Evolutionary conservation across 2,329 filamentous ascomycete genomes (phyloP), one percentile per base, ranked within the genome.

Genomic region (Juglanconis oblonga): DNA sequence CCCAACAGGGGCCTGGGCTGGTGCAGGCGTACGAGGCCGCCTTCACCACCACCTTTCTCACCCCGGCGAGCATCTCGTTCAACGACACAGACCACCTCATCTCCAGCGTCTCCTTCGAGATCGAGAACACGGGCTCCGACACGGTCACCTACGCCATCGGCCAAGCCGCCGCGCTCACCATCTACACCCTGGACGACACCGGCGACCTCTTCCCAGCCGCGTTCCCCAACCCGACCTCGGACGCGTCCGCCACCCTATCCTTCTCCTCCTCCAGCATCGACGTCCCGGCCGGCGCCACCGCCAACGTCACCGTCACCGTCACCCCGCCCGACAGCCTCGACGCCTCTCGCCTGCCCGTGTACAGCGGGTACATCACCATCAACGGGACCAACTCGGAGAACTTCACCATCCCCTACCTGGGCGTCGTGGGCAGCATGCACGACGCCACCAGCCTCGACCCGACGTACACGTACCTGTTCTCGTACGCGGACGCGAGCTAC

Each of bases 331-430:
- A 53, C 2, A 64, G 64, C n/a, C 63, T 73, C 3, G 63, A 73
- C 50, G 57, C 64, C 7, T 60, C 65, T 7, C 68, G 66, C 29
- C 59, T 73, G 31, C 76, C 76, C 4, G 69, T 79, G 9, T 80
- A 78, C 67, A 73, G 73, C 32, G 77, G 77, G 24, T 78, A 72
- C 67, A 68, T 80, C 54, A 68, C 73, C 17, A 65, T 79, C 53
- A 73, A 72, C 42, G 70, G 69, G 51, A 73, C 71, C 44, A 74
- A 74, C 47, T 71, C 70, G 31, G 71, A 73, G 14, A 64, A 65
- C n/a, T 69, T 77, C 29, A 67, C 68, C 4, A 62, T 79, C 5
- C 76, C 76, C 1, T 79, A 78, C 64, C 68, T 73, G 33, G 76
- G 76, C 9, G 64, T 75, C 13, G 69, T 65, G 3, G 69, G 70